phyloP scores from a whole-genome alignment of 2,329 filamentous ascomycete genomes.

The Phaeosphaeria sp. region DNA sequence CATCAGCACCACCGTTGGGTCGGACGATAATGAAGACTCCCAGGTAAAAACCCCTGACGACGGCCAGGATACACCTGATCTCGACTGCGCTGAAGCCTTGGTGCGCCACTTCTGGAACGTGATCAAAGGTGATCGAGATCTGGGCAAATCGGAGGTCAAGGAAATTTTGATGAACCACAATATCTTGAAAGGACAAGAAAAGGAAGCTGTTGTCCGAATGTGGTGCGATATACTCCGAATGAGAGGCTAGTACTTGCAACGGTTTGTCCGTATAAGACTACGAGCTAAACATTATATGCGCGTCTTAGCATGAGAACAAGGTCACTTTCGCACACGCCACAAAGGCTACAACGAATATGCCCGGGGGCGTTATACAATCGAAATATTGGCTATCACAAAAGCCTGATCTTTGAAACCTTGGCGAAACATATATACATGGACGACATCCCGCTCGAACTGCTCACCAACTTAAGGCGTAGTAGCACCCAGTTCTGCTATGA shows the following conservation, averaged over 20 bases:
- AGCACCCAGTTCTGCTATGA: conserved; percentile 22
- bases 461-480: background rate
- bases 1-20: conserved; percentile 25
- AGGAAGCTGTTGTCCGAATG: conserved; percentile 34
- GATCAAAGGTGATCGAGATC: conserved; percentile 28
- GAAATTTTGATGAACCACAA: conserved; percentile 35
- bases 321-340: background rate
- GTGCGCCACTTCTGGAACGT: conserved; percentile 34
- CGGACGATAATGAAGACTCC: conserved; percentile 10
- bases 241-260: conserved; percentile 23
- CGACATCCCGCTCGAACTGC: background rate
- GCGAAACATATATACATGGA: background rate
- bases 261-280: background rate
- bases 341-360: background rate
- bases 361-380: background rate
- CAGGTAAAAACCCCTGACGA: conserved; percentile 1
- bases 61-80: conserved; percentile 19
- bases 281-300: background rate
- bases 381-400: background rate
- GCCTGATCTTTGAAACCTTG: background rate
- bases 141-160: conserved; percentile 31
- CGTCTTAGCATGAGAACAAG: background rate
- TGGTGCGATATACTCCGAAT: conserved; percentile 43
- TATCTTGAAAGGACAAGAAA: conserved; percentile 10
- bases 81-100: conserved; percentile 29